Evolutionary conservation across 257 asterid species (phyloP), one percentile per base, ranked within the genome.

Genomic region (Plantago ovata): DNA sequence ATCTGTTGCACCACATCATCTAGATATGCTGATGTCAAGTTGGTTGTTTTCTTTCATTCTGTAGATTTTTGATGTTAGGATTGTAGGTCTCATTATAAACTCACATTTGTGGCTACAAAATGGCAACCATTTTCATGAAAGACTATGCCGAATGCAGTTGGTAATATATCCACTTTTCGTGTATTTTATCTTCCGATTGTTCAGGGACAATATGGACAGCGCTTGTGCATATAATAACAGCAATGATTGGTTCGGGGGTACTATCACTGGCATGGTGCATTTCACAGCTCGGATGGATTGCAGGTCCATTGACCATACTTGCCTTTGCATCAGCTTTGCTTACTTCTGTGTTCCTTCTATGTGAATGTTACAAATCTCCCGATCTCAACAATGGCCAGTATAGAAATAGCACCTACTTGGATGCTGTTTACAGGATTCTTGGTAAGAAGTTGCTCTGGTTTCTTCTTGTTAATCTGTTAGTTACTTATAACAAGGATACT

Each of bases 181-280:
- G n/a, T n/a, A n/a, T n/a, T n/a, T n/a, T n/a, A n/a, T n/a, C n/a
- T 28, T 28, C 6, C 4, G 11, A 28, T 28, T 28, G 36, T 28
- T 19, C 54, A 73, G 96, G 96, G 69, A 89, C 87, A 10, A 13
- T 70, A 48, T 85, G 88, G 95, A 81, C 78, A 9, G 89, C 81
- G 7, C 45, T 79, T 18, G 92, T 86, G 10, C 96, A 88, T 40
- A 79, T 88, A 53, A 83, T 89, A 47, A 84, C 95, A 0, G 96
- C 85, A 6, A 95, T 83, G 38, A 85, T 89, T 18, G 95, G 96
- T 21, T 87, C 95, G 9, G 96, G 96, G 0, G 95, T 89, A 22
- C 55, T 85, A 16, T 75, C 96, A 0, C 61, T 89, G 22, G 89
- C 96, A 22, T 85, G 96, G 96, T 77, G 95, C 67, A 66, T 76